Evolutionary conservation across 345 rosid species (phyloP).

Genomic region (Moricandia moricandioides): DNA sequence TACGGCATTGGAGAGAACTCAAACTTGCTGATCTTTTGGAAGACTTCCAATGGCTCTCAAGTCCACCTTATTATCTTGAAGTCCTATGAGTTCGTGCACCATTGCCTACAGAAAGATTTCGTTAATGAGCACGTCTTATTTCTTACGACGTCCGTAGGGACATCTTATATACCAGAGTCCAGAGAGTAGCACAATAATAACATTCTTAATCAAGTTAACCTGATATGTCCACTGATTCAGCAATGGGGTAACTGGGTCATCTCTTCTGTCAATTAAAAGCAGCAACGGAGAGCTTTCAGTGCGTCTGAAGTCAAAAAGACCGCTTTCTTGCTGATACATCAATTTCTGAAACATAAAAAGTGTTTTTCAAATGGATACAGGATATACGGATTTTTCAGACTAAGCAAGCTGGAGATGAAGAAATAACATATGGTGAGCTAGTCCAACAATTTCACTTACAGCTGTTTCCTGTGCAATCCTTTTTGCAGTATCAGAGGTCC

Average conservation of each 20-base stretch:
- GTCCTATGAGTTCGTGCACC: constrained; percentile 91
- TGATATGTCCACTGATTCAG: constrained; percentile 99
- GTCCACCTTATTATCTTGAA: constrained; percentile 93
- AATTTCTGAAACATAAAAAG: constrained; percentile 60
- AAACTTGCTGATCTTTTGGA: constrained; percentile 86
- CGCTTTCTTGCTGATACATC: constrained; percentile 98
- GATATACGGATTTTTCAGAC: background rate
- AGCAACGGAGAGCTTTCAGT: constrained; percentile 85
- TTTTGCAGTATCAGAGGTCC: constrained; percentile 93
- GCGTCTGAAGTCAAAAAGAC: constrained; percentile 91
- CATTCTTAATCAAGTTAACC: constrained; percentile 42
- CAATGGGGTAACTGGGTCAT: constrained; percentile 93
- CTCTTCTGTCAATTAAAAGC: constrained; percentile 88
- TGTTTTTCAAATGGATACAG: constrained; percentile 10
- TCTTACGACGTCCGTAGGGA: constrained; percentile 16
- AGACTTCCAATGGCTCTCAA: constrained; percentile 62
- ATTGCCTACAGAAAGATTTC: constrained; percentile 62
- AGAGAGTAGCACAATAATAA: constrained; percentile 9
- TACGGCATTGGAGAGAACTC: constrained; percentile 3
- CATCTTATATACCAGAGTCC: constrained; percentile 2
- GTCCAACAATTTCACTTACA: constrained; percentile 47
- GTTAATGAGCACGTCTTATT: constrained; percentile 26
- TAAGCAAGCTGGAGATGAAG: constrained; percentile 1
- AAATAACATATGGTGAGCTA: constrained; percentile 3
- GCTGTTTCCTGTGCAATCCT: constrained; percentile 94